These are phyloP conservation scores for Salix suchowensis DNA, from an alignment of 345 rosid species.

Conservation along the genomic window DNA sequence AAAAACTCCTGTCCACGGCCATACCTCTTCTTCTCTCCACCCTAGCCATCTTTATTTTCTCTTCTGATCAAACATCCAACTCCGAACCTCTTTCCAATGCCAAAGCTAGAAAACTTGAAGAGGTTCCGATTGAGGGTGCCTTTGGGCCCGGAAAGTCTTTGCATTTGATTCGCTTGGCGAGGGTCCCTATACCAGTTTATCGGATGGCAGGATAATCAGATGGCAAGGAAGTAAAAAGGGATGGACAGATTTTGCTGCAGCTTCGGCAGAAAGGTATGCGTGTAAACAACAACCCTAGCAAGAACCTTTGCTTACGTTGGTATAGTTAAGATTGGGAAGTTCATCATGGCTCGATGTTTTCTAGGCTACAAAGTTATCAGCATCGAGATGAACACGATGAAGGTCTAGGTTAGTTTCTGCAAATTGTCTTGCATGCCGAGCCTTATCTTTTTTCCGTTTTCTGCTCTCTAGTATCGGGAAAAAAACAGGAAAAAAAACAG, in stretches of 20 bases:
- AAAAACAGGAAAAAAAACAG: too few species aligned
- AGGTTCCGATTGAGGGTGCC: background rate
- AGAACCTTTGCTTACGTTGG: background rate
- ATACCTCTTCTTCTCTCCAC: background rate
- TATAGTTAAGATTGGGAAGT: background rate
- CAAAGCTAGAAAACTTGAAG: background rate
- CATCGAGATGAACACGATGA: too few species aligned
- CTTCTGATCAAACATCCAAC: background rate
- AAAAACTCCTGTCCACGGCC: background rate
- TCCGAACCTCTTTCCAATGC: background rate
- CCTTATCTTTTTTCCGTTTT: too few species aligned
- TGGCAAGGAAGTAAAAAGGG: background rate
- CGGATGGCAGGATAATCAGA: background rate
- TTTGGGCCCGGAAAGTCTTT: background rate
- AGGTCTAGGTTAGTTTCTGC: too few species aligned
- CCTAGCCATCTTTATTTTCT: background rate
- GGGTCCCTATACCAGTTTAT: background rate
- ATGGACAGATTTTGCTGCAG: background rate
- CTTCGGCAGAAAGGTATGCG: background rate
- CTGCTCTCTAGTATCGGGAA: too few species aligned
- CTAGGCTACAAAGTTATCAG: too few species aligned
- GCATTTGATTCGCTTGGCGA: background rate
- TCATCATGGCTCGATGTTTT: background rate
- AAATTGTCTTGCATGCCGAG: too few species aligned
- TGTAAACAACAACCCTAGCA: background rate